A percentile compares a stretch with the other conserved stretches of the same genome.
Conservation (phyloP, 176 grass and related monocot genomes). For the Eremochloa ophiuroides region DNA sequence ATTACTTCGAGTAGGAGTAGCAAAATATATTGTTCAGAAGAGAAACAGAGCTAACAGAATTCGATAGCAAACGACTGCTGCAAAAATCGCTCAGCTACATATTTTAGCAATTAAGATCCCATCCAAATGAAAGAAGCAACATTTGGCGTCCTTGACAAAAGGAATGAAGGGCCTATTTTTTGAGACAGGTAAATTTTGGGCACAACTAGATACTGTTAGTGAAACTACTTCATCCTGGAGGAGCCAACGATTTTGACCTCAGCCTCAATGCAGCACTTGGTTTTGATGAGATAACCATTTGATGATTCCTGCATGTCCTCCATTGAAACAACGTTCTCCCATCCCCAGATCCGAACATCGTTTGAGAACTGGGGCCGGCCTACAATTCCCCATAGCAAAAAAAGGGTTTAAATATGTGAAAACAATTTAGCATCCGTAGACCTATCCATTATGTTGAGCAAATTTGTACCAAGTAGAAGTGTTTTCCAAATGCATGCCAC, state of each 20-base stretch:
- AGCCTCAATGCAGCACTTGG: slow-evolving; percentile 19
- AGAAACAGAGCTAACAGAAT: background rate
- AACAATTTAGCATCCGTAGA: background rate
- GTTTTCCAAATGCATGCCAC: background rate
- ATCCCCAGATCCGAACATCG: background rate
- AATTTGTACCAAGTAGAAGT: background rate
- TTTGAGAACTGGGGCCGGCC: background rate
- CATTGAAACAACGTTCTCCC: background rate
- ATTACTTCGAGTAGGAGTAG: too few species aligned
- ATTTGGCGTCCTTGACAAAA: background rate
- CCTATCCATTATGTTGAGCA: background rate
- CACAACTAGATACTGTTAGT: background rate
- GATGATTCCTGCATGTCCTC: slow-evolving; percentile 26
- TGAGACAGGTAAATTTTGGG: background rate
- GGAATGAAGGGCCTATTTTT: background rate
- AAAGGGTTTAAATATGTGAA: background rate
- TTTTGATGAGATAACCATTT: slow-evolving; percentile 36
- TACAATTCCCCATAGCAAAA: background rate
- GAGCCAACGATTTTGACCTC: slow-evolving; percentile 12
- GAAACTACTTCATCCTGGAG: slow-evolving; percentile 20
- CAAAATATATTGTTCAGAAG: background rate
- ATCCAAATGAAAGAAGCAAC: background rate
- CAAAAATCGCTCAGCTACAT: background rate
- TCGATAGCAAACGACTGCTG: background rate
- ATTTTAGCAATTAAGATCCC: background rate